Evolutionary conservation across 139 green algal species (phyloP).

Genomic region (Closterium sp.): DNA sequence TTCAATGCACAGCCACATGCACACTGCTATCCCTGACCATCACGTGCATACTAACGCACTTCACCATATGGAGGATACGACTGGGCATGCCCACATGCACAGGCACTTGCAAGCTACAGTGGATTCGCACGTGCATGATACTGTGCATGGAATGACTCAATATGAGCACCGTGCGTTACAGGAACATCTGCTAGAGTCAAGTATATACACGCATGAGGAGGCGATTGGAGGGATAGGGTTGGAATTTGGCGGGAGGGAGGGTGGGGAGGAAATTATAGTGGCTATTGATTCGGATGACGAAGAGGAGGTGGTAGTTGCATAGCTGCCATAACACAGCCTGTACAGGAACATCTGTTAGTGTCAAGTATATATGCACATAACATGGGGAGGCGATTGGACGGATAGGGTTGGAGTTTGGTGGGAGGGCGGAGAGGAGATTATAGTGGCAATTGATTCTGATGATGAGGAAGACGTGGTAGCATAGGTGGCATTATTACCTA

Average conservation of each 20-base stretch:
- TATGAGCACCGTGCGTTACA: neutral
- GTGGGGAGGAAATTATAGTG: no score
- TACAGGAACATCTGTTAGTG: no score
- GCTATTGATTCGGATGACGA: no score
- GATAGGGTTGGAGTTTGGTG: no score
- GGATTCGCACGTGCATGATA: neutral
- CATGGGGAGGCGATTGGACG: no score
- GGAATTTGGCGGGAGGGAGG: neutral
- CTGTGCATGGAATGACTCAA: neutral
- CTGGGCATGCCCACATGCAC: neutral
- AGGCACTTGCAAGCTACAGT: neutral
- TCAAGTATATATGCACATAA: no score
- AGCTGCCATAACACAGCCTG: no score
- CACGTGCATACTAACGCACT: neutral
- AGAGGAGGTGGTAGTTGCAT: no score
- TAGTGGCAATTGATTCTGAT: no score
- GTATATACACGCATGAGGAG: neutral
- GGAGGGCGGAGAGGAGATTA: no score
- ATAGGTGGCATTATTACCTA: no score
- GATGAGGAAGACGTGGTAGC: no score
- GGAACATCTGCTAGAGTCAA: neutral
- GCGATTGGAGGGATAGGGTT: neutral
- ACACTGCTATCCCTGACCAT: neutral
- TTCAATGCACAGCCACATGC: neutral
- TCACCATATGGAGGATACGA: neutral